These are phyloP conservation scores for Fusarium sp. DNA, from an alignment of 2,329 filamentous ascomycete species.

Conservation along the genomic window DNA sequence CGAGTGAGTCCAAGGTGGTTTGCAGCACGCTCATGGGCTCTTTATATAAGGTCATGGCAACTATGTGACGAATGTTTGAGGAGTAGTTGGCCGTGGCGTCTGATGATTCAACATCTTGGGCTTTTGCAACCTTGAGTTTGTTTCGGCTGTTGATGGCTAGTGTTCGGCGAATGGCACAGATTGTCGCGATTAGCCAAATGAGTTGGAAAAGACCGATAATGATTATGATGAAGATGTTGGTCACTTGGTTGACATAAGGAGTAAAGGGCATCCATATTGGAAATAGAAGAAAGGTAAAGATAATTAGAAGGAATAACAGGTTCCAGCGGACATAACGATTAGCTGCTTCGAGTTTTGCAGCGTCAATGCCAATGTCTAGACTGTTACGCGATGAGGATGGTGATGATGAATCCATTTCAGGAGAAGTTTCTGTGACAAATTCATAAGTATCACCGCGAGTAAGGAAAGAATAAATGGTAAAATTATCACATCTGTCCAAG, in stretches of 20 bases:
- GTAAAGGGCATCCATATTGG: constrained; percentile 30
- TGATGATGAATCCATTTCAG: constrained; percentile 8
- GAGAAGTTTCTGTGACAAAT: neutral
- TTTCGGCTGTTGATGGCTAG: constrained; percentile 26
- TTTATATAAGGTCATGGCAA: constrained; percentile 34
- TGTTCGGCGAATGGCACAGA: constrained; percentile 34
- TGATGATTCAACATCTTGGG: constrained; percentile 20
- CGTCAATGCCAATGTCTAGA: constrained; percentile 16
- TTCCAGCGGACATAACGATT: constrained; percentile 36
- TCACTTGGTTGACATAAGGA: constrained; percentile 26
- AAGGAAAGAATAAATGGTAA: neutral
- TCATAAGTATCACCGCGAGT: too few species aligned
- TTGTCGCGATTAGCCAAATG: constrained; percentile 27
- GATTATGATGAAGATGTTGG: constrained; percentile 24
- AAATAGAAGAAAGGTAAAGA: constrained; percentile 29
- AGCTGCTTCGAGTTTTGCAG: constrained; percentile 28
- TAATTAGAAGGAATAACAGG: constrained; percentile 15
- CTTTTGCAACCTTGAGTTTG: constrained; percentile 5
- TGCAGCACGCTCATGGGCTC: constrained; percentile 30
- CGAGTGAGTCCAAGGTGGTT: constrained; percentile 28
- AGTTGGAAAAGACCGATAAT: constrained; percentile 28
- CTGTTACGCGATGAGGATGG: constrained; percentile 11
- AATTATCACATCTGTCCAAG: neutral
- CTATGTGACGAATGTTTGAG: constrained; percentile 26
- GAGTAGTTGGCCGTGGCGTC: neutral